phyloP scores from a whole-genome alignment of 306 rosid species.

The Sicyos baderoa region DNA sequence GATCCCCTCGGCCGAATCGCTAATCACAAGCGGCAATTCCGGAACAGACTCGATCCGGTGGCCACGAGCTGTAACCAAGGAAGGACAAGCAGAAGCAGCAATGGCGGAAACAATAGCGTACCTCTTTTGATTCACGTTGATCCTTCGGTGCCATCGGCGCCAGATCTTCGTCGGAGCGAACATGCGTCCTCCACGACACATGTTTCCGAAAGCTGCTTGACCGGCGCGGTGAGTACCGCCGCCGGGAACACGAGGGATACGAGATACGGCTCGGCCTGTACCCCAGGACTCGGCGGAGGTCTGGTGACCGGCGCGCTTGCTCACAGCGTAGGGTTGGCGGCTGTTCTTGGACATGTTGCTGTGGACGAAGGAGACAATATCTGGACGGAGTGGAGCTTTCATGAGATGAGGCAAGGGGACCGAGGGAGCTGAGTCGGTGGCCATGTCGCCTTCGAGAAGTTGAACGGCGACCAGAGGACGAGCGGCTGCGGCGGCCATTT shows the following conservation, averaged over 20 bases:
- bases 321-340: slow-evolving; percentile 75
- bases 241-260: slow-evolving; percentile 85
- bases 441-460: slow-evolving; percentile 62
- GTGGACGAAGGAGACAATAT: slow-evolving; percentile 62
- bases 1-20: slow-evolving; percentile 61
- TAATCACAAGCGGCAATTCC: slow-evolving; percentile 59
- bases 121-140: slow-evolving; percentile 71
- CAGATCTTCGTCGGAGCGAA: slow-evolving; percentile 93
- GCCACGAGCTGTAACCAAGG: slow-evolving; percentile 64
- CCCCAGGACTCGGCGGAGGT: slow-evolving; percentile 95
- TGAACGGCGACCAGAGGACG: slow-evolving; percentile 78
- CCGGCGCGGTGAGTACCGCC: slow-evolving; percentile 96
- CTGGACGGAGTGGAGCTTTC: slow-evolving; percentile 67
- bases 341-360: slow-evolving; percentile 56
- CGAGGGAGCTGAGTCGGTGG: slow-evolving; percentile 39
- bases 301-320: slow-evolving; percentile 71
- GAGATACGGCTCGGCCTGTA: slow-evolving; percentile 82
- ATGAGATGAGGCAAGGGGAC: slow-evolving; percentile 60
- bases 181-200: slow-evolving; percentile 95
- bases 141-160: slow-evolving; percentile 86
- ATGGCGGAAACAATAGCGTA: slow-evolving; percentile 82
- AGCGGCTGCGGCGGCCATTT: slow-evolving; percentile 63
- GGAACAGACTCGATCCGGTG: slow-evolving; percentile 67
- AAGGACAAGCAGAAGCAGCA: slow-evolving; percentile 69
- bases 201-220: slow-evolving; percentile 82